Evolutionary conservation across 306 rosid genomes (phyloP), one percentile per base, ranked within the genome.

Genomic region (Luffa aegyptiaca): DNA sequence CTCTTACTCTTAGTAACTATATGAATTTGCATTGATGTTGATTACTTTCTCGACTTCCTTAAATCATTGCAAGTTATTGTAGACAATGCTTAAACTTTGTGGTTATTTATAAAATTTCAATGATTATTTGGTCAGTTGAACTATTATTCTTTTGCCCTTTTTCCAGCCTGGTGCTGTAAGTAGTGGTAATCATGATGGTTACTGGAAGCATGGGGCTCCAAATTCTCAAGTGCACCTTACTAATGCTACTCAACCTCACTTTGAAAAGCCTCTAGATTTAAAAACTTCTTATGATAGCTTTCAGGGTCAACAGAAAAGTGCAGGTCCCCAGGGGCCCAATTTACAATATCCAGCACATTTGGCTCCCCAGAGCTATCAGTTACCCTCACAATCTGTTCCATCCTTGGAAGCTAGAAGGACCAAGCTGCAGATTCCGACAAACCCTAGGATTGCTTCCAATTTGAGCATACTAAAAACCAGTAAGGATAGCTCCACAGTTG

Each of bases 351-450:
- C 89, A 82, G 80, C 88, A 80, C 92, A 88, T 83, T 92, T 84
- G 93, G 83, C 84, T 74, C 81, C 91, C 16, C 84, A 85, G 53
- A 87, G 65, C 79, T 79, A 85, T 62, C 88, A 88, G 44, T 63
- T 74, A 74, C 86, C 89, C 42, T 55, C 87, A n/a, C 95, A 87
- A 86, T 81, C 78, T 86, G 88, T 79, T 80, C 84, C 89, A 75
- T 80, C 98, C 83, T 31, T 80, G 80, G 99, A 93, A 88, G 73
- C 88, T 16, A 92, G 82, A 85, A 88, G 90, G 85, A 88, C 82
- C 89, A 91, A 86, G 82, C 61, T 95, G 88, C 99, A 96, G 92
- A 96, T 96, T 85, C 99, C 93, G 42, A 93, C 97, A 80, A 96
- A 93, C 87, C 99, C 98, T 75, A 91, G 99, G 87, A 91, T 96